Evolutionary conservation across 2,329 filamentous ascomycete genomes (phyloP), one percentile per base, ranked within the genome.

Genomic region (Sporothrix dimorphospora): DNA sequence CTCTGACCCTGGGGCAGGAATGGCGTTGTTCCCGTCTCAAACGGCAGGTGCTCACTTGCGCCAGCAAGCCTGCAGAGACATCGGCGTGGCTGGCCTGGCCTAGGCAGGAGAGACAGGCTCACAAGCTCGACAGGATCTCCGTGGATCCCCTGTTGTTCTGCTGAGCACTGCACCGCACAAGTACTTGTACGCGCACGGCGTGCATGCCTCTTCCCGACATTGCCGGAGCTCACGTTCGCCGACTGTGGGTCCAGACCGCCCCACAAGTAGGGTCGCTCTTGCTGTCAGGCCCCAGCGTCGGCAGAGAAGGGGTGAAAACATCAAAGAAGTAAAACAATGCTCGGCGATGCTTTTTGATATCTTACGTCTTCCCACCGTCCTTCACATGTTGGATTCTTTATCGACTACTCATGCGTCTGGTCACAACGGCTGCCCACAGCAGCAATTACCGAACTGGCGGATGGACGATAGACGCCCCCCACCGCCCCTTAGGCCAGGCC

Each of bases 241-340:
- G 53, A 34, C 12, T 14, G 21, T 57, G 53, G 53, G 12, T 12
- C 53, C 16, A 2, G 14, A 27, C 53, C 53, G 30, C 30, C 30
- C n/a, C n/a, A n/a, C n/a, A n/a, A n/a, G n/a, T 34, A 3, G 30
- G 30, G 53, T 57, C 51, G 47, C 47, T 68, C 47, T 24, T 34
- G 66, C 63, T 66, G 42, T 49, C 63, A 49, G n/a, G n/a, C n/a
- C n/a, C n/a, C n/a, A n/a, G n/a, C n/a, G n/a, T n/a, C n/a, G n/a
- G n/a, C n/a, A n/a, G n/a, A n/a, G n/a, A n/a, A n/a, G n/a, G n/a
- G n/a, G n/a, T n/a, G n/a, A n/a, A n/a, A n/a, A n/a, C n/a, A n/a
- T n/a, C n/a, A n/a, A n/a, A n/a, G 24, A 30, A 45, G 47, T 45
- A 45, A 66, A 47, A 67, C 24, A 49, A 67, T 47, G 34, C 49